Evolutionary conservation across 1,284 basidiomycete genomes (phyloP), one percentile per base, ranked within the genome.

Genomic region (Leccinum holopus): DNA sequence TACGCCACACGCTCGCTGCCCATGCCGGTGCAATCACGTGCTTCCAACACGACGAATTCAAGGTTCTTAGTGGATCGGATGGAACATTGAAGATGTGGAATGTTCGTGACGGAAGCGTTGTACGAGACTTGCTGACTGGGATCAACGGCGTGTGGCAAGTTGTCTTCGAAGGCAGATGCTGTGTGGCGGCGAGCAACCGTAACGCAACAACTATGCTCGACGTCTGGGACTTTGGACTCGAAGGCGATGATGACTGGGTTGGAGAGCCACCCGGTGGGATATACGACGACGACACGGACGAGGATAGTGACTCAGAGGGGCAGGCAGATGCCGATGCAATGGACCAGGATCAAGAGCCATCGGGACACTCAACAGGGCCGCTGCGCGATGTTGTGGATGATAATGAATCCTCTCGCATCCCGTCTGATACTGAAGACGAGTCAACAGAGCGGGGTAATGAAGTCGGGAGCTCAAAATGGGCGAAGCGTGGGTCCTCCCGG

Each of bases 1-100:
- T 93, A 44, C 86, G 85, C 39, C 89, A 95, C 70, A 88, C 88
- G 1, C 84, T 97, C 49, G 87, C 90, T 1, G 93, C 92, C 1
- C 95, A 97, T 76, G 90, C 91, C 3, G 95, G 94, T 25, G 95
- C 95, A 11, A 97, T 98, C 70, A 97, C 95, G 7, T 98, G 95
- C 77, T 97, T 97, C 84, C 92, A 95, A 77, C 95, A 97, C 70
- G 95, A 97, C 73, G 95, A 97, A 73, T 92, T 93, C 81, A 97
- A 97, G 75, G 93, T 98, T 57, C 83, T 98, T 52, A 93, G 90
- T 68, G 95, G 96, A 7, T 92, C 90, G 10, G 95, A 97, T 70
- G 96, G 95, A n/a, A 94, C 92, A 51, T 81, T 98, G 67, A 97
- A 97, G 81, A 91, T 97, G 85, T 98, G 96, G 96, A 92, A 97